phyloP scores from a whole-genome alignment of 2,329 filamentous ascomycete genomes.

The Cladosporium sp. region DNA sequence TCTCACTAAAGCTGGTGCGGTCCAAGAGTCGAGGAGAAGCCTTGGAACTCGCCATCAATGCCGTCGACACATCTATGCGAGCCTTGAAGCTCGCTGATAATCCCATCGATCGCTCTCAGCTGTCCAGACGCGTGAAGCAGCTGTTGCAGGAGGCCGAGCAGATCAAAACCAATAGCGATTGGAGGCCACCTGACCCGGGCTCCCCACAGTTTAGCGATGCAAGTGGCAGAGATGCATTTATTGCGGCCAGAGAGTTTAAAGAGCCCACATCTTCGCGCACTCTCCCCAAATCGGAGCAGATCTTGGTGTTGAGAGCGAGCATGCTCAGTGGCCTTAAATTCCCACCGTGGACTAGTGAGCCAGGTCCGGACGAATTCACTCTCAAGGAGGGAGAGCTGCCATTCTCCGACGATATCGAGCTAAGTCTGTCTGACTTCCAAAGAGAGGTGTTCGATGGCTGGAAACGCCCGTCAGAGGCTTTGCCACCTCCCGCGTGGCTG shows the following conservation, averaged over 20 bases:
- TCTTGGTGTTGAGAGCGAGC: constrained; percentile 71
- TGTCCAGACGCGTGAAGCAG: constrained; percentile 60
- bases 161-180: constrained; percentile 56
- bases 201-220: neutral
- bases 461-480: constrained; percentile 69
- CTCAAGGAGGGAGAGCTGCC: constrained; percentile 42
- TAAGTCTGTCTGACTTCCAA: constrained; percentile 72
- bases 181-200: constrained; percentile 16
- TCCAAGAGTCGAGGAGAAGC: constrained; percentile 19
- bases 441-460: constrained; percentile 73
- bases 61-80: constrained; percentile 76
- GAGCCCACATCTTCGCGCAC: constrained; percentile 57
- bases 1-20: constrained; percentile 18
- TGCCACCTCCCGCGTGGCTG: constrained; percentile 44
- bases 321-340: constrained; percentile 78
- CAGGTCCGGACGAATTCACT: constrained; percentile 58
- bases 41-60: constrained; percentile 50
- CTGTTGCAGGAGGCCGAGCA: constrained; percentile 68
- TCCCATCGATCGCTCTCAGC: constrained; percentile 61
- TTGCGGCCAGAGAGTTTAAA: constrained; percentile 33
- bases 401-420: constrained; percentile 64
- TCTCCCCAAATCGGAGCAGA: constrained; percentile 65
- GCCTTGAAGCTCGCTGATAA: constrained; percentile 60
- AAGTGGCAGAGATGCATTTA: constrained; percentile 7
- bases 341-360: constrained; percentile 72